Evolutionary conservation across 2,329 filamentous ascomycete species (phyloP).

Genomic region (Scolecobasidium constrictum): DNA sequence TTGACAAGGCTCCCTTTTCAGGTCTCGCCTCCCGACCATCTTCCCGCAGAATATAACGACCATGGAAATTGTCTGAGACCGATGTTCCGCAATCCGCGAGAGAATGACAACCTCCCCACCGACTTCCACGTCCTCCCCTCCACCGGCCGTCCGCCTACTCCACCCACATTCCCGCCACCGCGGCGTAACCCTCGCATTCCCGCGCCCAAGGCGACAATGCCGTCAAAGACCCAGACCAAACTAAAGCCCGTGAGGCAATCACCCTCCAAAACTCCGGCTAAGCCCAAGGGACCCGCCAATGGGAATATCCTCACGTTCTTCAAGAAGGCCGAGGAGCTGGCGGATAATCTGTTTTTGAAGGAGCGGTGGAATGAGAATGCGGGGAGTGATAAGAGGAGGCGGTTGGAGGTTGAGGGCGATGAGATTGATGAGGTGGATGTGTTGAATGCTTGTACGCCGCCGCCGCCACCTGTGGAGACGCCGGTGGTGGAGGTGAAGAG

Average conservation of each 20-base stretch:
- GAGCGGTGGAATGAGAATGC: conserved; percentile 34
- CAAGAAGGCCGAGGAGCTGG: conserved; percentile 37
- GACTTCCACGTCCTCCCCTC: conserved; percentile 30
- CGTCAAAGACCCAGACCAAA: neutral
- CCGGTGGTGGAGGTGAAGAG: conserved; percentile 15
- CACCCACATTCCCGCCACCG: conserved; percentile 24
- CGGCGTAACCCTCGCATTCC: conserved; percentile 9
- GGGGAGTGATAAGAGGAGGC: conserved; percentile 32
- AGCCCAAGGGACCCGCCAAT: conserved; percentile 30
- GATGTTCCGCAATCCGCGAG: conserved; percentile 48
- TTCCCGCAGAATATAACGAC: no score
- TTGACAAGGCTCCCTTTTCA: no score
- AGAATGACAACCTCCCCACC: conserved; percentile 27
- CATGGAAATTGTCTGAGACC: no score
- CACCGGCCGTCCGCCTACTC: conserved; percentile 42
- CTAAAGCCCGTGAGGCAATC: neutral
- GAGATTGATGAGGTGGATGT: conserved; percentile 20
- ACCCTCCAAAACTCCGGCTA: neutral
- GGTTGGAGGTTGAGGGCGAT: conserved; percentile 16
- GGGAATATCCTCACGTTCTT: conserved; percentile 44
- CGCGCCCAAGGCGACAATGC: neutral
- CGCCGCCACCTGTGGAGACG: conserved; percentile 14
- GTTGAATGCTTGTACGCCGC: conserved; percentile 27
- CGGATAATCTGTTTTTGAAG: conserved; percentile 25
- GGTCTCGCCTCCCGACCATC: no score